Base-by-base conservation (phyloP, 257 asterid genomes). In the Solanum stenotomum region DNA sequence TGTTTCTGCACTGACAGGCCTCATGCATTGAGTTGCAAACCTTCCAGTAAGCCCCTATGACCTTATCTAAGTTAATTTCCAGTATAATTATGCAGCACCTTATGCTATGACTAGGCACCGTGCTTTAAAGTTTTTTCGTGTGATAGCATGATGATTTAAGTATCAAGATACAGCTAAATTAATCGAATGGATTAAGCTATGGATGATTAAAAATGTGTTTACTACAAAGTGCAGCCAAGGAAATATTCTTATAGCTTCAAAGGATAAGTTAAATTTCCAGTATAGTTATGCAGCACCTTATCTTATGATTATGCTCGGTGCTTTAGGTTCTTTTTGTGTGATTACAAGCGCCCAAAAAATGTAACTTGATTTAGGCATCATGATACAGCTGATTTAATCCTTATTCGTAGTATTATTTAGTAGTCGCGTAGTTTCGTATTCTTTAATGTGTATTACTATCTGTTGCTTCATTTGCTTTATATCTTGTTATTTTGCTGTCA, bases 1-100 rank as follows among this genome's bases (percentile, higher is more conserved):
- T 95, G 98, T 88, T 94, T 87, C 74, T 94, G 98, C 87, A 87
- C 94, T 6, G 94, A 92, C 29, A 91, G 96, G 44, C 93, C 94
- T 77, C 96, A 94, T 92, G 20, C 89, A 6, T 78, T 8, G 29
- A 46, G 89, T 15, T 94, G 98, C 92, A 89, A 90, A 89, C 84
- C 88, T 27, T 27, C 85, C 29, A 86, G 98, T 95, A 87, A 91
- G 92, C 85, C 86, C 14, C 33, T 7, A 37, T 67, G 91, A 81
- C 87, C 14, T 25, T 7, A 37, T 83, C 63, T 84, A 42, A 4
- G 65, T 79, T 79, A 79, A 33, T 3, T 42, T 77, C 37, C 37
- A 14, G 84, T 42, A 40, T 77, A 77, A 40, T 40, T 77, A 23
- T 22, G 33, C 59, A 77, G 63, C 3, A 42, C 13, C 37, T 78